Evolutionary conservation across 2,329 filamentous ascomycete species (phyloP).

Genomic region (Hypoxylon sp.): DNA sequence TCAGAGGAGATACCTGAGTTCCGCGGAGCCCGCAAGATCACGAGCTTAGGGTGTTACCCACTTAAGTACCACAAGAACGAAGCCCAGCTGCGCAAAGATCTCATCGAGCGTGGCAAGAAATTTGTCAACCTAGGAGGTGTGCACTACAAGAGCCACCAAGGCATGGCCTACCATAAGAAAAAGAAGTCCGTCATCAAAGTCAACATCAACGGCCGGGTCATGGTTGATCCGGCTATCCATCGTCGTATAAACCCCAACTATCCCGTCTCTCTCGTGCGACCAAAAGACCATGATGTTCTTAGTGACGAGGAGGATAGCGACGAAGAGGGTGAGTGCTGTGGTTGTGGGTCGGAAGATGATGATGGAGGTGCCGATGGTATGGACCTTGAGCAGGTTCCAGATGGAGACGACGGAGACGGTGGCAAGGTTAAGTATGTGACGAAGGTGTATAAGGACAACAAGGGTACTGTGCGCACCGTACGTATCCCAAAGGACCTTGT

Average conservation of each 20-base stretch:
- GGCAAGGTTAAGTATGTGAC: slow-evolving; percentile 62
- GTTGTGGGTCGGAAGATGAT: slow-evolving; percentile 57
- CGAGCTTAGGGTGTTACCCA: slow-evolving; percentile 81
- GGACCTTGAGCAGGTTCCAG: slow-evolving; percentile 54
- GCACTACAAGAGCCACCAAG: slow-evolving; percentile 86
- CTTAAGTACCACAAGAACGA: slow-evolving; percentile 84
- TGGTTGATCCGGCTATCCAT: slow-evolving; percentile 88
- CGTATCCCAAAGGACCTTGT: slow-evolving; percentile 56
- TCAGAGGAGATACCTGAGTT: slow-evolving; percentile 80
- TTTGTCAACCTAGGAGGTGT: slow-evolving; percentile 86
- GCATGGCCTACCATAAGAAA: slow-evolving; percentile 87
- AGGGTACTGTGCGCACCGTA: slow-evolving; percentile 57
- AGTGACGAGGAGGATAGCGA: slow-evolving; percentile 65
- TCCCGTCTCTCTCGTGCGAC: slow-evolving; percentile 79
- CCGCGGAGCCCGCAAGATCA: slow-evolving; percentile 86
- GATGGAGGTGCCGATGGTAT: slow-evolving; percentile 46
- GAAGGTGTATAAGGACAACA: slow-evolving; percentile 66
- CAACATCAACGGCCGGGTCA: slow-evolving; percentile 87
- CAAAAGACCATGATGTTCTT: slow-evolving; percentile 76
- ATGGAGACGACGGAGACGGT: slow-evolving; percentile 59
- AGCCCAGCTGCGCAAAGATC: slow-evolving; percentile 71
- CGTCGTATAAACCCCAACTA: slow-evolving; percentile 91
- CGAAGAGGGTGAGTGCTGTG: slow-evolving; percentile 59
- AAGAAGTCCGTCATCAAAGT: slow-evolving; percentile 82
- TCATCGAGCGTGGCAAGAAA: slow-evolving; percentile 86